Percentiles rank a stretch among this genome's conserved stretches.
phyloP scores from a whole-genome alignment of 2,329 filamentous ascomycete genomes.

The Thelonectria rubi region DNA sequence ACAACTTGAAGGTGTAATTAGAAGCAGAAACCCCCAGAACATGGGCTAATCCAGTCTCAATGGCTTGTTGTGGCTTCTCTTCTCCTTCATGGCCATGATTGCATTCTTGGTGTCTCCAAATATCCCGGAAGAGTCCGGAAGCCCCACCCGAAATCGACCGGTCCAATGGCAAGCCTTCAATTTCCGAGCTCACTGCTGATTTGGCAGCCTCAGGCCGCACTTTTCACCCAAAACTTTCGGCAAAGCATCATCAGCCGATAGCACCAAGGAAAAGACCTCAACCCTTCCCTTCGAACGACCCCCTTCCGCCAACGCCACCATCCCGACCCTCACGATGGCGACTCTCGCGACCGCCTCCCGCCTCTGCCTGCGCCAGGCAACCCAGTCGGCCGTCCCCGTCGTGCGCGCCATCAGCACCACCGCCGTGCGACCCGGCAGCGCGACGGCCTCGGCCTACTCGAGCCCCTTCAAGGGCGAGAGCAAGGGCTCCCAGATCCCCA shows the following conservation, averaged over 20 bases:
- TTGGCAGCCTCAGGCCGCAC: conserved; percentile 55
- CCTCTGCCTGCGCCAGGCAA: conserved; percentile 70
- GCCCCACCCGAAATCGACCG: conserved; percentile 37
- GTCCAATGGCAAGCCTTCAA: conserved; percentile 58
- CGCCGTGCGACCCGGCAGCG: conserved; percentile 57
- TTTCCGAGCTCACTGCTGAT: conserved; percentile 54
- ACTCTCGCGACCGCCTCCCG: conserved; percentile 74
- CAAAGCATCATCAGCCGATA: conserved; percentile 52
- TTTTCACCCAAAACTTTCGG: conserved; percentile 53
- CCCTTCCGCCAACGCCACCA: conserved; percentile 41
- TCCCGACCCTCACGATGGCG: conserved; percentile 62
- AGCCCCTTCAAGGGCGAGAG: conserved; percentile 70
- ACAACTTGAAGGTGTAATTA: not conserved
- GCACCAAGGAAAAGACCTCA: conserved; percentile 60
- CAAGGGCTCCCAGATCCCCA: conserved; percentile 77
- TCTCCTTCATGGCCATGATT: conserved; percentile 23
- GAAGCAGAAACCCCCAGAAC: not conserved
- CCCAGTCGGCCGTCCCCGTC: conserved; percentile 52
- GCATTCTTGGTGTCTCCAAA: conserved; percentile 25
- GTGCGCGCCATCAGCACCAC: conserved; percentile 67
- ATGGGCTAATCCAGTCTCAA: conserved; percentile 8
- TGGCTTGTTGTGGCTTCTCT: not conserved
- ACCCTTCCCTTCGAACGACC: conserved; percentile 42
- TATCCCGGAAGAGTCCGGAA: conserved; percentile 45
- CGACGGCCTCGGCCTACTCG: conserved; percentile 62